Percentiles rank a stretch among this genome's conserved stretches.
Evolutionary conservation across 1,284 basidiomycete species (phyloP).

Genomic region (Ceratobasidium theobromae): DNA sequence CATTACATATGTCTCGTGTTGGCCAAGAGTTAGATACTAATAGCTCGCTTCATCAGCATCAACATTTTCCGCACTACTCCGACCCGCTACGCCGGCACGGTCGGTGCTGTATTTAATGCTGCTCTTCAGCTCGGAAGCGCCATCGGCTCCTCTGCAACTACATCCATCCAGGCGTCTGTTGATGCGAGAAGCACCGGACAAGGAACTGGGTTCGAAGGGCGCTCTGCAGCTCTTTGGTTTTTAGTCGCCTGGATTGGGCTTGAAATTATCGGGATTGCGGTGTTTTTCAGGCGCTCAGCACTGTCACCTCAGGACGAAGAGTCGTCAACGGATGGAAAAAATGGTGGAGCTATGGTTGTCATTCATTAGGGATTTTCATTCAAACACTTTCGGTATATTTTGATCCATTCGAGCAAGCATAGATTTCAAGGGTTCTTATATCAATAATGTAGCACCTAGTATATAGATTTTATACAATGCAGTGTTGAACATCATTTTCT

Average conservation of each 20-base stretch:
- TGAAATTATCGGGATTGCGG: constrained; percentile 43
- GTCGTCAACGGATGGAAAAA: neutral
- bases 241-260: constrained; percentile 48
- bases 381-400: neutral
- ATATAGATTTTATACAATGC: neutral
- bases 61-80: constrained; percentile 55
- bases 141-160: constrained; percentile 50
- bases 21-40: neutral
- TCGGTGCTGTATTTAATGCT: constrained; percentile 58
- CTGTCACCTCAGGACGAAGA: constrained; percentile 1
- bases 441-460: neutral
- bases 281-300: constrained; percentile 43
- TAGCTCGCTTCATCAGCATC: constrained; percentile 45
- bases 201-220: constrained; percentile 45
- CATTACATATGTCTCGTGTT: no score
- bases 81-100: constrained; percentile 52
- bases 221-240: constrained; percentile 54
- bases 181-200: constrained; percentile 34
- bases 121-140: constrained; percentile 57
- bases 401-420: neutral
- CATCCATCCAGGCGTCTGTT: constrained; percentile 53
- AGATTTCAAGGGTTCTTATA: neutral
- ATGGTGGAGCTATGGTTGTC: neutral
- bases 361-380: neutral
- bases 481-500: neutral